Evolutionary conservation across 345 rosid species (phyloP), one percentile per base, ranked within the genome.

Genomic region (Corchorus olitorius): DNA sequence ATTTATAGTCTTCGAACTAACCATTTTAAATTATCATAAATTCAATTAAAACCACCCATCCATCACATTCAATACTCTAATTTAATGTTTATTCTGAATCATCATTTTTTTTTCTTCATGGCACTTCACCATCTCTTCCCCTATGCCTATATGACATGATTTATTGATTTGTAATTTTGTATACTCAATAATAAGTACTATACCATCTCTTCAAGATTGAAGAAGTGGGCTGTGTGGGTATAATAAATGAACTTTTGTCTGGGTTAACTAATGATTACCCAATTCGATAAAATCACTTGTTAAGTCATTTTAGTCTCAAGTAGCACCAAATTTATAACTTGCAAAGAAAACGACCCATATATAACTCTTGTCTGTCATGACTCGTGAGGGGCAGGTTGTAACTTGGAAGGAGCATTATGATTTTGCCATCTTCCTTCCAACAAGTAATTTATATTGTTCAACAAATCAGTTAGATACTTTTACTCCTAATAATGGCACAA

Each of bases 391-490:
- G 62, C 62, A 13, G 62, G 5, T 20, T n/a, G n/a, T n/a, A n/a
- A n/a, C n/a, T n/a, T 9, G 34, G 62, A 10, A 20, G 34, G 35
- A 58, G 9, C 48, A 63, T 63, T 35, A 63, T 63, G 8, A 17
- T 3, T 62, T 34, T 34, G 19, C 16, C 43, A 35, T 63, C 68
- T 50, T 37, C 67, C 62, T 58, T 27, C 62, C 62, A 20, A 10
- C 34, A 63, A 16, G 68, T 37, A 63, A 63, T 37, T 37, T 63
- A 63, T 63, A 9, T 63, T 63, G 68, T 63, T 37, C 68, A 63
- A 63, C 68, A 63, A 63, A 63, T 63, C 68, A 35, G 49, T 15
- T 46, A 6, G 33, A 37, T 17, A 15, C 54, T 19, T 66, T 41
- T 66, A 66, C 20, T 66, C 20, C 10, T 14, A 4, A 35, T 35